These are phyloP conservation scores for Anthostomella pinea DNA, from an alignment of 2,329 filamentous ascomycete genomes.

Conservation along the genomic window DNA sequence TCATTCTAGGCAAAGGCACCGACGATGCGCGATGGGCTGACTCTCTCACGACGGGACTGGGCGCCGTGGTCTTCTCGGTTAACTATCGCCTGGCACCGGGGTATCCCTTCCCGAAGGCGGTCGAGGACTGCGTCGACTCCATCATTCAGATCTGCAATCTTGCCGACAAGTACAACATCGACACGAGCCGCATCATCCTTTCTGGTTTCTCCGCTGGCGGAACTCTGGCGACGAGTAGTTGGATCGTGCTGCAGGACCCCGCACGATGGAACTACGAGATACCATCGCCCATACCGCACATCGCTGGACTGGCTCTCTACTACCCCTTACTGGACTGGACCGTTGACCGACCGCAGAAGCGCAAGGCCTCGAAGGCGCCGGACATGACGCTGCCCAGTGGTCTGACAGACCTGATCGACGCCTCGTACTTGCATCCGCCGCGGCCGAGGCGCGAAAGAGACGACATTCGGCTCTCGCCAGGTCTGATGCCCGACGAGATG, in stretches of 20 bases:
- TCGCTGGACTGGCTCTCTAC: slow-evolving; percentile 57
- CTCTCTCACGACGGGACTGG: slow-evolving; percentile 46
- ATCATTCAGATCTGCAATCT: slow-evolving; percentile 55
- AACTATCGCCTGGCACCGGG: slow-evolving; percentile 65
- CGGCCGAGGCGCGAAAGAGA: slow-evolving; percentile 40
- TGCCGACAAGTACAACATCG: slow-evolving; percentile 55
- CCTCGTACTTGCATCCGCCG: slow-evolving; percentile 55
- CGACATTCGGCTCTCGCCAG: slow-evolving; percentile 54
- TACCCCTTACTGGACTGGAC: slow-evolving; percentile 63
- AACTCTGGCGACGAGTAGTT: slow-evolving; percentile 47
- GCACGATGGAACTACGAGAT: slow-evolving; percentile 21
- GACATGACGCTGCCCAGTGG: slow-evolving; percentile 55
- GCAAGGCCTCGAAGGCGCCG: slow-evolving; percentile 49
- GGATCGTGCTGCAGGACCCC: slow-evolving; percentile 24
- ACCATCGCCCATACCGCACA: slow-evolving; percentile 37
- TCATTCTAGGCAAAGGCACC: slow-evolving; percentile 59
- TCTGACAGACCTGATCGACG: slow-evolving; percentile 61
- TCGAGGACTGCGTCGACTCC: slow-evolving; percentile 64
- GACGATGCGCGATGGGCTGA: slow-evolving; percentile 61
- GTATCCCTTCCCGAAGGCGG: slow-evolving; percentile 59
- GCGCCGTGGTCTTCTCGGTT: slow-evolving; percentile 60
- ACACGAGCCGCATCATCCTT: slow-evolving; percentile 52
- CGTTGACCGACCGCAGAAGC: slow-evolving; percentile 51
- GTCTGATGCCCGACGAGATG: slow-evolving; percentile 27
- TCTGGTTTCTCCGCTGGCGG: slow-evolving; percentile 64